Conservation (phyloP, 2,329 filamentous ascomycete genomes). For the Dothideomycetidae sp. region DNA sequence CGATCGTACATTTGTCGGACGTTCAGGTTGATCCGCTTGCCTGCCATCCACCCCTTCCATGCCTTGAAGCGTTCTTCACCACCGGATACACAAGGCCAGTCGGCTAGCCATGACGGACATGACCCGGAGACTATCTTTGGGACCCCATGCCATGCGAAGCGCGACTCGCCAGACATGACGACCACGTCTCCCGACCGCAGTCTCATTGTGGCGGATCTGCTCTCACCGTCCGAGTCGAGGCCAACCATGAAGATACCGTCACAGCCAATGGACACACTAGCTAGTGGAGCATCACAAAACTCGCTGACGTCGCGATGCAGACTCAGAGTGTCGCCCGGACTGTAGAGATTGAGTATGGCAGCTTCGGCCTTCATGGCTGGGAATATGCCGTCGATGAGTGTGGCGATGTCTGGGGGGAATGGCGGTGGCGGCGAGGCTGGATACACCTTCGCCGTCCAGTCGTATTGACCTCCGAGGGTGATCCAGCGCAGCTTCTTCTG, state of each 20-base stretch:
- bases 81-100: slow-evolving; percentile 51
- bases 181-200: slow-evolving; percentile 77
- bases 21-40: slow-evolving; percentile 83
- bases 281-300: slow-evolving; percentile 58
- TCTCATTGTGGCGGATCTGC: slow-evolving; percentile 41
- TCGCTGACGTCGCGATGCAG: slow-evolving; percentile 92
- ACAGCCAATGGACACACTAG: slow-evolving; percentile 80
- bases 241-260: slow-evolving; percentile 80
- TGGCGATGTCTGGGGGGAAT: slow-evolving; percentile 61
- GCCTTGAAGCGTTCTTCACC: slow-evolving; percentile 25
- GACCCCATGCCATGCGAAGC: slow-evolving; percentile 92
- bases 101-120: slow-evolving; percentile 57
- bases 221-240: slow-evolving; percentile 35
- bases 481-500: slow-evolving; percentile 80
- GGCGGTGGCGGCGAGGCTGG: slow-evolving; percentile 50
- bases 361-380: slow-evolving; percentile 68
- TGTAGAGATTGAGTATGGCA: slow-evolving; percentile 89
- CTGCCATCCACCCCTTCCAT: slow-evolving; percentile 79
- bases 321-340: slow-evolving; percentile 77
- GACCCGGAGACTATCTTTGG: slow-evolving; percentile 70
- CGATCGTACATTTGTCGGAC: slow-evolving; percentile 69
- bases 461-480: slow-evolving; percentile 87
- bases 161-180: slow-evolving; percentile 68
- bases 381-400: slow-evolving; percentile 55
- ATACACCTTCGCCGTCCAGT: slow-evolving; percentile 83